Evolutionary conservation across 140 eudicot genomes (phyloP).

Genomic region (Artemisia princeps): DNA sequence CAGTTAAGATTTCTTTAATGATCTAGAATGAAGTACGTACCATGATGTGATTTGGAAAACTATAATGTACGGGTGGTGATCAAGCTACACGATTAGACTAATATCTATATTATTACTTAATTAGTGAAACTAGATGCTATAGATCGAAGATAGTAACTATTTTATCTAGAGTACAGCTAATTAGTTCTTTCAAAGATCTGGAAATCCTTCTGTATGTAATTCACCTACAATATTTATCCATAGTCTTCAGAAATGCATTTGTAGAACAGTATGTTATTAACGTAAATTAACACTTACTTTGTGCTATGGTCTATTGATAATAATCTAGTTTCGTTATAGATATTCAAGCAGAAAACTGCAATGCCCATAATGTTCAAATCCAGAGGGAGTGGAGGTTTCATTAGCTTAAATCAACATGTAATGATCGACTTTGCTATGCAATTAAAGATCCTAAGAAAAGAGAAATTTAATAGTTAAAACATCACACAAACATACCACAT

Average conservation of each 20-base stretch:
- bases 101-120: conserved; percentile 17
- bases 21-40: conserved; percentile 5
- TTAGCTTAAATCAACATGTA: no score
- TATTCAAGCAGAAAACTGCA: background rate
- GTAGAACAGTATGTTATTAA: background rate
- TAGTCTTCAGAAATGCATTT: background rate
- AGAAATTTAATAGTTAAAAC: background rate
- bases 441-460: background rate
- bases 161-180: conserved; percentile 23
- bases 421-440: background rate
- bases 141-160: background rate
- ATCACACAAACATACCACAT: background rate
- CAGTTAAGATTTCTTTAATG: conserved; percentile 20
- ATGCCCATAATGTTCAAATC: background rate
- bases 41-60: conserved; percentile 17
- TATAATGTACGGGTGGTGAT: conserved; percentile 28
- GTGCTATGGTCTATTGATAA: background rate
- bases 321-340: background rate
- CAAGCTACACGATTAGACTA: conserved; percentile 12
- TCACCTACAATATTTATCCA: background rate
- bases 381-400: background rate
- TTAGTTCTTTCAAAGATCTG: conserved; percentile 14
- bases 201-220: background rate
- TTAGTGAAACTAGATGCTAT: conserved; percentile 15
- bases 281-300: background rate